These are phyloP conservation scores for Lactuca saligna DNA, from an alignment of 129 eudicot genomes.

Conservation along the genomic window DNA sequence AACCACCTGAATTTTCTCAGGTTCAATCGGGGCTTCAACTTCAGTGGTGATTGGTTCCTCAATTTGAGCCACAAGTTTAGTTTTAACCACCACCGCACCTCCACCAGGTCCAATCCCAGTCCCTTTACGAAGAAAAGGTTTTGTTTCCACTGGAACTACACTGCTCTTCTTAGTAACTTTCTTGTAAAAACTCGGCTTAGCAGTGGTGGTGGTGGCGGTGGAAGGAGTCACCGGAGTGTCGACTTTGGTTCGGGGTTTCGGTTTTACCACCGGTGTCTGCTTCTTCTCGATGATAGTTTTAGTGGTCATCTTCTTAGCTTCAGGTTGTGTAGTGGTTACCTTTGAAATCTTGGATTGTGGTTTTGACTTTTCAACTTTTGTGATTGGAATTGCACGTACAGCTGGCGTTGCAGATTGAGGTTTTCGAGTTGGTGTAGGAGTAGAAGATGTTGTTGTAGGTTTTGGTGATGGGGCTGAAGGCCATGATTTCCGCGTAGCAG, in stretches of 20 bases:
- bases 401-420: slow-evolving; percentile 55
- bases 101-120: slow-evolving; percentile 56
- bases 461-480: slow-evolving; percentile 68
- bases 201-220: slow-evolving; percentile 17
- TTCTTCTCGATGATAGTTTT: slow-evolving; percentile 49
- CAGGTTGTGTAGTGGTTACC: slow-evolving; percentile 36
- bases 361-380: slow-evolving; percentile 49
- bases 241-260: slow-evolving; percentile 41
- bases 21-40: slow-evolving; percentile 37
- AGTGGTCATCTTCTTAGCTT: slow-evolving; percentile 42
- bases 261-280: slow-evolving; percentile 46
- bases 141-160: slow-evolving; percentile 92
- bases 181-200: slow-evolving; percentile 69
- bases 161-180: slow-evolving; percentile 88
- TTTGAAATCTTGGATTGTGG: slow-evolving; percentile 46
- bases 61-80: slow-evolving; percentile 42
- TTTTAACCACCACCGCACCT: slow-evolving; percentile 51
- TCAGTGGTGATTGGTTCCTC: slow-evolving; percentile 44
- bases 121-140: slow-evolving; percentile 83
- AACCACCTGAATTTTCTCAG: slow-evolving; percentile 36
- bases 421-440: slow-evolving; percentile 57
- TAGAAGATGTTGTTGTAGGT: slow-evolving; percentile 32
- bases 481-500: slow-evolving; percentile 94
- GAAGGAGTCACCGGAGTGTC: slow-evolving; percentile 35
- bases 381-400: slow-evolving; percentile 50